Evolutionary conservation across 441 rosid species (phyloP).

Genomic region (Adansonia grandidieri): DNA sequence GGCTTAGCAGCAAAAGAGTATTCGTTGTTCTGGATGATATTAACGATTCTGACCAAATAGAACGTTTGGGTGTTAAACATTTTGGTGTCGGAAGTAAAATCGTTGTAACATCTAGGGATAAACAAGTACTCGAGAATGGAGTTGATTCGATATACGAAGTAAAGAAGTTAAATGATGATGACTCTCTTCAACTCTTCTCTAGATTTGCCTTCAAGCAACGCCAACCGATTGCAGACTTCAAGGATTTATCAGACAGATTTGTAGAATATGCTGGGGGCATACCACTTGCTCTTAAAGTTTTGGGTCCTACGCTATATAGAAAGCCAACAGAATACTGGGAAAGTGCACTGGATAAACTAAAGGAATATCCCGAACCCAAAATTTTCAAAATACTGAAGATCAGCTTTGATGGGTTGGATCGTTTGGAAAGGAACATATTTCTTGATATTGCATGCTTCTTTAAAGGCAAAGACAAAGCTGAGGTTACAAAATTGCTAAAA

Average conservation of each 20-base stretch:
- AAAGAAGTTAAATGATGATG: neutral
- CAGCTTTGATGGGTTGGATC: constrained; percentile 45
- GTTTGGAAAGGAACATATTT: constrained; percentile 30
- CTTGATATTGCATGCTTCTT: constrained; percentile 34
- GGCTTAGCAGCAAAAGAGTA: constrained; percentile 30
- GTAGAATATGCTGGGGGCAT: neutral
- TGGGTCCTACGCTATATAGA: constrained; percentile 40
- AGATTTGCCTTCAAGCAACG: constrained; percentile 36
- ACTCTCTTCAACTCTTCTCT: constrained; percentile 43
- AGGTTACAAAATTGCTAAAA: constrained; percentile 10
- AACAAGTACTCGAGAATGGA: neutral
- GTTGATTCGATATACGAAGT: constrained; percentile 28
- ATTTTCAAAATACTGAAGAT: constrained; percentile 33
- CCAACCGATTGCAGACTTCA: constrained; percentile 9
- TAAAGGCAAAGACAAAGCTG: constrained; percentile 26
- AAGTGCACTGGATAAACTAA: constrained; percentile 34
- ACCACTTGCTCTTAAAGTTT: constrained; percentile 46
- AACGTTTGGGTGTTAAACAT: constrained; percentile 27
- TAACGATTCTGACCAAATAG: constrained; percentile 31
- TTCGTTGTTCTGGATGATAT: constrained; percentile 29
- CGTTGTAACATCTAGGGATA: constrained; percentile 30
- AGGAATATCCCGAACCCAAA: constrained; percentile 27
- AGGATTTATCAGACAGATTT: constrained; percentile 16
- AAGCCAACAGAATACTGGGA: constrained; percentile 38
- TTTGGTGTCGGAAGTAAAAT: constrained; percentile 42